Conservation (phyloP, 208 protist species). For the Leishmania tropica region DNA sequence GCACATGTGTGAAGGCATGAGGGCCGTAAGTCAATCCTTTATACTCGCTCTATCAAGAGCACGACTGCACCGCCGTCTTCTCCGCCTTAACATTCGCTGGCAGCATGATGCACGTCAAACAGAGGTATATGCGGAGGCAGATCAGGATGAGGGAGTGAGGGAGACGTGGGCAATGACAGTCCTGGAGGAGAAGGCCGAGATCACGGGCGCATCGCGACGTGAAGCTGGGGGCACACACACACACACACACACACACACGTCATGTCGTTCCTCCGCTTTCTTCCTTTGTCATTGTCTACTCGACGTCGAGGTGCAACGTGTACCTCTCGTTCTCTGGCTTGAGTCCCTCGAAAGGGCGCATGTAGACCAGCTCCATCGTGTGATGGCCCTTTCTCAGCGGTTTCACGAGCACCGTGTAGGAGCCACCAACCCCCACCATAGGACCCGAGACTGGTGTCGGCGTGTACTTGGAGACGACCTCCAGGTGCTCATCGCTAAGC, state of each 20-base stretch:
- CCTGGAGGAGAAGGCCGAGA: neutral
- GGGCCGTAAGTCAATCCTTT: neutral
- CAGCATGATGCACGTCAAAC: neutral
- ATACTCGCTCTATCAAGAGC: neutral
- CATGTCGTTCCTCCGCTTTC: neutral
- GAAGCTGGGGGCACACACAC: too few species aligned
- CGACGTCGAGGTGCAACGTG: slow-evolving; percentile 42
- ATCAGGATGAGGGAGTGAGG: neutral
- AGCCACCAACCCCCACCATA: slow-evolving; percentile 49
- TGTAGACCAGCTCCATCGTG: slow-evolving; percentile 53
- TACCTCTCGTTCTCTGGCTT: slow-evolving; percentile 35
- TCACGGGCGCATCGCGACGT: neutral
- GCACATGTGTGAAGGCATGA: neutral
- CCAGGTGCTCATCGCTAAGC: slow-evolving; percentile 32
- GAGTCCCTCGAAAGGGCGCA: slow-evolving; percentile 39
- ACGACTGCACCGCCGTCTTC: neutral
- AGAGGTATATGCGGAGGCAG: neutral
- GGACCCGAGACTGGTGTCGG: neutral
- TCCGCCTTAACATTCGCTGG: neutral
- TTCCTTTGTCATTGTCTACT: slow-evolving; percentile 8
- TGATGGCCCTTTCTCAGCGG: slow-evolving; percentile 35
- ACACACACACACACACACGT: neutral
- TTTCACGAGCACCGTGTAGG: slow-evolving; percentile 44
- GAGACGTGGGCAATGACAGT: neutral
- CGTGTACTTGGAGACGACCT: slow-evolving; percentile 20